Base-by-base conservation (phyloP, 306 rosid genomes). In the Inga laurina region DNA sequence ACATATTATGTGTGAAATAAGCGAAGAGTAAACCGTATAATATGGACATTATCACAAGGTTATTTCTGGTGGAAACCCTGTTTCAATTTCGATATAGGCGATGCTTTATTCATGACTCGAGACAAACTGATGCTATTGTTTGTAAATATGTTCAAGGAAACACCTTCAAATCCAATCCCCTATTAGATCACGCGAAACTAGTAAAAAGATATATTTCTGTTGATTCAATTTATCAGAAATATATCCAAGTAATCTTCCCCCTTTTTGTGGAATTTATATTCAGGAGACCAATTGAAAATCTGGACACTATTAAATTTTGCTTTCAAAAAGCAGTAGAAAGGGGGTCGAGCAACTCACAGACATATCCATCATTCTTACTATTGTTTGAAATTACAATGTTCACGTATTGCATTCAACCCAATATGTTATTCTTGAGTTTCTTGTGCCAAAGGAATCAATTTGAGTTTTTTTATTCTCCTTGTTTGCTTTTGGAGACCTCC, bases 141-240 rank as follows among this genome's bases (percentile, higher is more conserved):
- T 64, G 43, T 32, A 65, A 6, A 14, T 65, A 65, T 65, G 70
- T 65, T 14, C 3, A 30, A 15, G 21, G 41, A 30, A 65, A 65
- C 41, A 15, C n/a, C 43, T 65, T 65, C 71, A 65, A 34, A 32
- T 65, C 43, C 71, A 32, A 9, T 65, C 9, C 6, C 39, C 69
- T 13, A 27, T 27, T 24, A 64, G 39, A 27, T 64, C 8, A 62
- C 27, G 37, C 12, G 68, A 27, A 65, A 27, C 15, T 32, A 65
- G 71, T 32, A 34, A 46, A 67, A 32, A 48, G 2, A 66, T 21
- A 66, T 66, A 65, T 64, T 46, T 78, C 62, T 78, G 27, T 69
- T 44, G 69, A 41, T 19, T 80, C 83, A 27, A 52, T 65, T 72
- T 71, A 37, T 79, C 13, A 69, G 65, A 21, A 68, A 34, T 68